phyloP scores from a whole-genome alignment of 352 stramenopile genomes.

The Achlya hypogyna region DNA sequence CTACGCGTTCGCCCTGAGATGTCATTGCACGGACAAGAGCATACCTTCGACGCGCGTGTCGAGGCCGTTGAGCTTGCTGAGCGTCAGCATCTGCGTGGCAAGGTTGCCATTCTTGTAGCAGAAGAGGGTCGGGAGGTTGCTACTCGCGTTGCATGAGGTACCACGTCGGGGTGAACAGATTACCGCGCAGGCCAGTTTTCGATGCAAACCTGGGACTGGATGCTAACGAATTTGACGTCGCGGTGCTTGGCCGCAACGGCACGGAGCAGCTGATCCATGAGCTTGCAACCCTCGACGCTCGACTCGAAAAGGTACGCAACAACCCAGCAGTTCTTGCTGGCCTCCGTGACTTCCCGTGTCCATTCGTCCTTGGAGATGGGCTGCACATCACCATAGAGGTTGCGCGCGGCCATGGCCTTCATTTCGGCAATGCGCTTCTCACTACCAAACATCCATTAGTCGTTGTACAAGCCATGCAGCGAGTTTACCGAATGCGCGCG shows the following conservation, averaged over 20 bases:
- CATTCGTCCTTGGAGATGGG: conserved; percentile 90
- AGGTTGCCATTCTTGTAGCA: conserved; percentile 87
- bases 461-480: not conserved
- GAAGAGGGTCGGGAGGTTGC: conserved; percentile 89
- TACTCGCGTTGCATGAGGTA: conserved; percentile 3
- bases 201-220: conserved; percentile 83
- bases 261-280: conserved; percentile 85
- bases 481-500: conserved; percentile 44
- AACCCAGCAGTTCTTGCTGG: conserved; percentile 76
- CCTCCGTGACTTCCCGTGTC: conserved; percentile 87
- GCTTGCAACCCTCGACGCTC: conserved; percentile 80
- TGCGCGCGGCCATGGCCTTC: conserved; percentile 67
- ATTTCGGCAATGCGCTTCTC: conserved; percentile 81
- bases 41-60: conserved; percentile 80
- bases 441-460: conserved; percentile 22
- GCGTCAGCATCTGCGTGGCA: conserved; percentile 82
- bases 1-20: conserved; percentile 24
- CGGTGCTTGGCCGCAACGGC: conserved; percentile 76
- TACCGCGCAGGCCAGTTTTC: conserved; percentile 86
- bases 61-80: conserved; percentile 80
- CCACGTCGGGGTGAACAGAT: not conserved
- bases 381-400: conserved; percentile 84
- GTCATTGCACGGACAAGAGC: not conserved
- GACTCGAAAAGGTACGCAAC: conserved; percentile 87
- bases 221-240: conserved; percentile 91